Evolutionary conservation across 2,329 filamentous ascomycete genomes (phyloP).

Genomic region (Aspergillus niger): DNA sequence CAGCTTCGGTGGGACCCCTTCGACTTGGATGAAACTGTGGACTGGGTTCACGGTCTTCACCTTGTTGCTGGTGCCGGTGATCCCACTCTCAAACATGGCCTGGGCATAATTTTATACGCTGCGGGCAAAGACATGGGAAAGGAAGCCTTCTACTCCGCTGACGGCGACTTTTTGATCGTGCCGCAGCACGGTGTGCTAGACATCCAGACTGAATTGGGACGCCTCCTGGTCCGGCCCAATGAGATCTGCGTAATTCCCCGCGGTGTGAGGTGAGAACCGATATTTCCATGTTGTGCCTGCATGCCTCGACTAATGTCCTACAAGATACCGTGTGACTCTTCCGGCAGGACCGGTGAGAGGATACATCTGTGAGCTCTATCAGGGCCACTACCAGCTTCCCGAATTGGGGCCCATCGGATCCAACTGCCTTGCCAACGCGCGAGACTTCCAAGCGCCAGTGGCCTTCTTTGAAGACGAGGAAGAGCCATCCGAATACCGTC

Average conservation of each 20-base stretch:
- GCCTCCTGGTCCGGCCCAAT: conserved; percentile 72
- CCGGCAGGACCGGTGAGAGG: conserved; percentile 64
- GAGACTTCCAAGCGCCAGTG: conserved; percentile 74
- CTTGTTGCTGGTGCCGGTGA: conserved; percentile 79
- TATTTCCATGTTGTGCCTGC: not conserved
- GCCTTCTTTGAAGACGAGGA: conserved; percentile 67
- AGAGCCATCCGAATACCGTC: conserved; percentile 51
- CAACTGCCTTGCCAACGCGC: conserved; percentile 71
- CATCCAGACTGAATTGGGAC: conserved; percentile 75
- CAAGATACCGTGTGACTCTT: conserved; percentile 68
- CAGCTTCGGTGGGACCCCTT: conserved; percentile 80
- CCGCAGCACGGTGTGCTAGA: conserved; percentile 73
- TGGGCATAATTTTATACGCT: conserved; percentile 80
- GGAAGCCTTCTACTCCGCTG: conserved; percentile 80
- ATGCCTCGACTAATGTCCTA: not conserved
- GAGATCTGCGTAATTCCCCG: conserved; percentile 77
- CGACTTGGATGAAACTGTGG: conserved; percentile 68
- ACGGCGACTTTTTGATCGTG: conserved; percentile 77
- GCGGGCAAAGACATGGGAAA: conserved; percentile 77
- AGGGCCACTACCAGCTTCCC: conserved; percentile 70
- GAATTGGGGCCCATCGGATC: conserved; percentile 74
- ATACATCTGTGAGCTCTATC: conserved; percentile 74
- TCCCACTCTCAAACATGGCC: conserved; percentile 72
- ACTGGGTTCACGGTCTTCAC: conserved; percentile 69
- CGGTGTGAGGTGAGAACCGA: conserved; percentile 57